Conservation (phyloP, 129 eudicot species). For the Helianthus tuberosus region DNA sequence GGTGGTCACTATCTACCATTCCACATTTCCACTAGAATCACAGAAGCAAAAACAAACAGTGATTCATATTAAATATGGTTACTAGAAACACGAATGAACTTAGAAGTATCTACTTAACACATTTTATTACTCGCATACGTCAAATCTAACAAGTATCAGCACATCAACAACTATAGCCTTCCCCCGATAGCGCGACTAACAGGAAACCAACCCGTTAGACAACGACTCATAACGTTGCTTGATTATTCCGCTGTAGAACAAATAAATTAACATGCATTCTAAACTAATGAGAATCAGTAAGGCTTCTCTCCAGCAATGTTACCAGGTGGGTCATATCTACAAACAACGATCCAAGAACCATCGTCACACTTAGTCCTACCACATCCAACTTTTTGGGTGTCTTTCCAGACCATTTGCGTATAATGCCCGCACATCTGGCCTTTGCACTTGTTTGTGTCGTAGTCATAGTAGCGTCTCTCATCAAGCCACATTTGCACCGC, state of each 20-base stretch:
- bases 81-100: too few relatives aligned
- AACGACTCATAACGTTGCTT: background rate
- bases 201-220: conserved; percentile 17
- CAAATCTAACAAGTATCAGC: background rate
- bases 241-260: conserved; percentile 16
- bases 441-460: conserved; percentile 38
- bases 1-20: too few relatives aligned
- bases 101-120: background rate
- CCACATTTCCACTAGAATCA: too few relatives aligned
- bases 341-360: conserved; percentile 41
- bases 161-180: background rate
- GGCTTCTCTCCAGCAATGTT: conserved; percentile 54
- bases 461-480: conserved; percentile 40
- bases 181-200: background rate
- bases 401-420: conserved; percentile 60
- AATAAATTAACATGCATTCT: background rate
- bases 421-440: conserved; percentile 56
- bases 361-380: conserved; percentile 52
- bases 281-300: conserved; percentile 24
- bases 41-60: too few relatives aligned
- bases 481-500: conserved; percentile 63
- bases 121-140: conserved; percentile 13
- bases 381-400: conserved; percentile 50
- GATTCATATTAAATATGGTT: too few relatives aligned
- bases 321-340: conserved; percentile 78